A percentile compares a stretch with the other conserved stretches of the same genome.
phyloP scores from a whole-genome alignment of 306 rosid species.

The Cucurbita moschata region DNA sequence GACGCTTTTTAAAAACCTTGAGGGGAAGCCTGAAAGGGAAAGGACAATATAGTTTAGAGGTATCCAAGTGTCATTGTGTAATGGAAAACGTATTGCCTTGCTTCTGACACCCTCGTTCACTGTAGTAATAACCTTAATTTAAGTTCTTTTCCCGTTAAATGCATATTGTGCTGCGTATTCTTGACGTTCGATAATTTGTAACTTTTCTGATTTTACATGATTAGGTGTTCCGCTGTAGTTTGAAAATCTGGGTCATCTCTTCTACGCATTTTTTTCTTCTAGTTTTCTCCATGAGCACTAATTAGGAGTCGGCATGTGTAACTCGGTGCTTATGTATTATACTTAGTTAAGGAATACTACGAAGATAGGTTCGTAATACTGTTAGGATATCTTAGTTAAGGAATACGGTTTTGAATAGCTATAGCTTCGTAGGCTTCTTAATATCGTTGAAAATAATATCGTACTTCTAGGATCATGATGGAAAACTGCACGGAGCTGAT shows the following conservation, averaged over 20 bases:
- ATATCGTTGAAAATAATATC: background rate
- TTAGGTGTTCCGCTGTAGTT: background rate
- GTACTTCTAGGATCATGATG: conserved; percentile 1
- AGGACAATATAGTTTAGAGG: too few species aligned
- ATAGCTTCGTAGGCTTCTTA: background rate
- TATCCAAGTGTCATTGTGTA: background rate
- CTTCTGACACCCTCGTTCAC: background rate
- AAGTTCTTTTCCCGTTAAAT: background rate
- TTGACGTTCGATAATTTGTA: background rate
- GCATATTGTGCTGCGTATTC: too few species aligned
- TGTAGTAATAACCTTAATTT: background rate
- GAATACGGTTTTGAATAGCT: background rate
- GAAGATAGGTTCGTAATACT: background rate
- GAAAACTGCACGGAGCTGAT: background rate
- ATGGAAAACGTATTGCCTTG: background rate
- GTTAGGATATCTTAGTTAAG: background rate
- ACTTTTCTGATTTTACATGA: background rate
- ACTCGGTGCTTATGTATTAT: background rate
- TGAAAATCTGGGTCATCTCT: background rate
- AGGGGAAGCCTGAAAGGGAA: too few species aligned
- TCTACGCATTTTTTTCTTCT: background rate
- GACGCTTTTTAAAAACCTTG: too few species aligned
- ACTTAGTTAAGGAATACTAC: background rate
- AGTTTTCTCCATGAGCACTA: background rate
- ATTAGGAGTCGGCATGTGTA: background rate